Evolutionary conservation across 2,329 filamentous ascomycete genomes (phyloP).

Genomic region (Zymoseptoria ardabiliae): DNA sequence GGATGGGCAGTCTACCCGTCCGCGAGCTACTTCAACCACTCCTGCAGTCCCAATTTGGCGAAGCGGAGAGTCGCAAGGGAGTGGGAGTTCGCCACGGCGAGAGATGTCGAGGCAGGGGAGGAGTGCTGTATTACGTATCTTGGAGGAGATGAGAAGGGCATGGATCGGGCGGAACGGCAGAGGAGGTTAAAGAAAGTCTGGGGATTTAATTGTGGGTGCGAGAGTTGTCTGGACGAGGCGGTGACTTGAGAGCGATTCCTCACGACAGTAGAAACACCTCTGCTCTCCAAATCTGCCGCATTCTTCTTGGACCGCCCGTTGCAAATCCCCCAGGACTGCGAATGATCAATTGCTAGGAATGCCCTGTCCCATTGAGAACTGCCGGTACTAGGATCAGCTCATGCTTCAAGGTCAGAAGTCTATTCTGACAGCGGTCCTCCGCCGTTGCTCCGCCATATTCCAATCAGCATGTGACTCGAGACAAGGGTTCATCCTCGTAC

Average conservation of each 20-base stretch:
- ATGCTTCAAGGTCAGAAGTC: too few species aligned
- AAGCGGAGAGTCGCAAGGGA: slow-evolving; percentile 35
- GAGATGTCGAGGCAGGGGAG: slow-evolving; percentile 33
- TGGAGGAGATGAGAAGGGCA: slow-evolving; percentile 40
- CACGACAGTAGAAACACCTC: background rate
- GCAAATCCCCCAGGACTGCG: too few species aligned
- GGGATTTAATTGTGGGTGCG: slow-evolving; percentile 41
- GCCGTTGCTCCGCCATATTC: too few species aligned
- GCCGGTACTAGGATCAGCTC: too few species aligned
- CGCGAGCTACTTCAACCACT: slow-evolving; percentile 45
- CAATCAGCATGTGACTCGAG: too few species aligned
- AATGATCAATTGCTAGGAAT: too few species aligned
- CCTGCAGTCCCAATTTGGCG: slow-evolving; percentile 37
- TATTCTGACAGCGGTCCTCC: too few species aligned
- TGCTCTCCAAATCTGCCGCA: background rate
- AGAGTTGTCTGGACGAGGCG: slow-evolving; percentile 27
- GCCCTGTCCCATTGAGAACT: too few species aligned
- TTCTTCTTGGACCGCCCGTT: too few species aligned
- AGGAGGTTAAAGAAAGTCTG: slow-evolving; percentile 34
- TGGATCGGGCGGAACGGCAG: slow-evolving; percentile 33
- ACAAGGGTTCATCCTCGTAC: too few species aligned
- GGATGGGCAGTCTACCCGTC: slow-evolving; percentile 42
- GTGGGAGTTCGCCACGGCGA: slow-evolving; percentile 36
- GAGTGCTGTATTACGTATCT: slow-evolving; percentile 44
- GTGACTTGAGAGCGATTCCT: background rate